A percentile compares a stretch with the other conserved stretches of the same genome.
Conservation (phyloP, 2,329 filamentous ascomycete genomes). For the Atkinsonella texensis region DNA sequence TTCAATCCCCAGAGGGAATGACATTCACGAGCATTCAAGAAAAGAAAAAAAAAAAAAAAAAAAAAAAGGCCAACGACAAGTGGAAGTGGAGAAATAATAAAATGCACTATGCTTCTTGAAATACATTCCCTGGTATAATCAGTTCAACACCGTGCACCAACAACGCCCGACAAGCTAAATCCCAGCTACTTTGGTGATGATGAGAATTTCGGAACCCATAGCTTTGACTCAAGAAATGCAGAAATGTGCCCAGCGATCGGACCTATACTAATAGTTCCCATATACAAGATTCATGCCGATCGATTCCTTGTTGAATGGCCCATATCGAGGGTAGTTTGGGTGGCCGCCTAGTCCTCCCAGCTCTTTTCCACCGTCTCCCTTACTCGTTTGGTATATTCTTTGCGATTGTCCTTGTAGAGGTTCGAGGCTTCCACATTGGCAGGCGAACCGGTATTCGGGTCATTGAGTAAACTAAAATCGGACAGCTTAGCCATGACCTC, state of each 20-base stretch:
- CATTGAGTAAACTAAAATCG: slow-evolving; percentile 68
- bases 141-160: slow-evolving; percentile 20
- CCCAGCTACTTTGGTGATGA: not conserved
- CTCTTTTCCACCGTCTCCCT: slow-evolving; percentile 98
- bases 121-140: slow-evolving; percentile 18
- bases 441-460: slow-evolving; percentile 95
- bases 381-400: slow-evolving; percentile 92
- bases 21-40: not conserved
- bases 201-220: not conserved
- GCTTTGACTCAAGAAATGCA: not conserved
- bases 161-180: slow-evolving; percentile 16
- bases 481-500: no score
- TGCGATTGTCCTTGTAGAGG: slow-evolving; percentile 94
- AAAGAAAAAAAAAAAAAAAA: not conserved
- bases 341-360: slow-evolving; percentile 67
- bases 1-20: not conserved
- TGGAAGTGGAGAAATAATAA: not conserved
- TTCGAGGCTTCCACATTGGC: slow-evolving; percentile 98
- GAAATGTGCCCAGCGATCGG: not conserved
- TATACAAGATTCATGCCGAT: not conserved
- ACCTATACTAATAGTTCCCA: not conserved
- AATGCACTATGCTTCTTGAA: slow-evolving; percentile 8
- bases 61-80: not conserved
- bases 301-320: not conserved
- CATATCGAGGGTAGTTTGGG: not conserved